A percentile compares a stretch with the other conserved stretches of the same genome.
Conservation (phyloP, 2,329 filamentous ascomycete species). For the Juglanconis oblonga region DNA sequence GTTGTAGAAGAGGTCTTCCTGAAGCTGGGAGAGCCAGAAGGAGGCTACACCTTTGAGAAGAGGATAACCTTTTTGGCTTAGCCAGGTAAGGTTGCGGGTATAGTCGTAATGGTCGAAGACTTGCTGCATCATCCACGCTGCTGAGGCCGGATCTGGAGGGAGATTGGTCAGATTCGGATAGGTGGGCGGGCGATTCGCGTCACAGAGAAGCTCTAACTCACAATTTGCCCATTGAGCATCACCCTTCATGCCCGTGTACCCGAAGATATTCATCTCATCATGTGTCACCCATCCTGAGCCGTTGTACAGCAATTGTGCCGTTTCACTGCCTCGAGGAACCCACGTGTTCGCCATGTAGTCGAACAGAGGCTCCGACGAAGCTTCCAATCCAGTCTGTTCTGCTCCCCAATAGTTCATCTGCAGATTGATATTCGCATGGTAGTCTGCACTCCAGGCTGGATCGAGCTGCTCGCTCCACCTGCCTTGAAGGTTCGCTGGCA, state of each 20-base stretch:
- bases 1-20: slow-evolving; percentile 45
- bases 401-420: slow-evolving; percentile 61
- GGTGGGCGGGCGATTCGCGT: too few relatives aligned
- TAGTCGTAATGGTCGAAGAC: slow-evolving; percentile 57
- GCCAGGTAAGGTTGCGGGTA: slow-evolving; percentile 44
- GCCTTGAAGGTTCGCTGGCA: slow-evolving; percentile 57
- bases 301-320: slow-evolving; percentile 51
- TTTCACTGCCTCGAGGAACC: slow-evolving; percentile 50
- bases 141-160: slow-evolving; percentile 37
- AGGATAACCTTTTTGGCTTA: slow-evolving; percentile 46
- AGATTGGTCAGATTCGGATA: not conserved
- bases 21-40: slow-evolving; percentile 56
- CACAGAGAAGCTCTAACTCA: not conserved
- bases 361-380: slow-evolving; percentile 45
- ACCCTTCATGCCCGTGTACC: slow-evolving; percentile 44
- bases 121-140: slow-evolving; percentile 60
- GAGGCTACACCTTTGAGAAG: slow-evolving; percentile 49
- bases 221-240: slow-evolving; percentile 30
- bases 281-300: slow-evolving; percentile 55
- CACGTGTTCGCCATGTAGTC: slow-evolving; percentile 48
- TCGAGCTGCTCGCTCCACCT: slow-evolving; percentile 48
- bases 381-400: slow-evolving; percentile 49
- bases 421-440: slow-evolving; percentile 57
- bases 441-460: slow-evolving; percentile 46
- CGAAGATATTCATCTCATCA: slow-evolving; percentile 58